Conservation (phyloP, 2,329 filamentous ascomycete genomes). For the Paecilomyces fulvus region DNA sequence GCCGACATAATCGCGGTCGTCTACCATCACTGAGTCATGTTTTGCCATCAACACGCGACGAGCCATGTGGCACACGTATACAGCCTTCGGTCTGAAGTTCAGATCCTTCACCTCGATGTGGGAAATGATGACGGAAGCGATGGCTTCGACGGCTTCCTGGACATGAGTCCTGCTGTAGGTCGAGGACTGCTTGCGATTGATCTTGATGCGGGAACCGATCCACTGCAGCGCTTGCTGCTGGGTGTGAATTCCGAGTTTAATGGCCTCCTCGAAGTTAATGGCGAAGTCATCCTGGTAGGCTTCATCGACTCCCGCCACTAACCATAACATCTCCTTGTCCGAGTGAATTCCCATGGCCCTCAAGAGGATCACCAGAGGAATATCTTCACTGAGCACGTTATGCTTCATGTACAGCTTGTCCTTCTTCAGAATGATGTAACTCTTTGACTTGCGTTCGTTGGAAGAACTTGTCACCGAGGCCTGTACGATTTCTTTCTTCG, state of each 20-base stretch:
- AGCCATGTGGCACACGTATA: constrained; percentile 96
- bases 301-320: constrained; percentile 80
- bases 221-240: constrained; percentile 95
- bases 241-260: constrained; percentile 75
- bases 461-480: constrained; percentile 97
- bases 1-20: constrained; percentile 94
- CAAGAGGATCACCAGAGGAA: constrained; percentile 89
- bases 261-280: constrained; percentile 88
- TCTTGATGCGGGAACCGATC: constrained; percentile 78
- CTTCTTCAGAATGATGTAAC: constrained; percentile 90
- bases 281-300: constrained; percentile 91
- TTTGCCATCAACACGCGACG: constrained; percentile 92
- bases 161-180: constrained; percentile 67
- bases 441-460: constrained; percentile 95
- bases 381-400: constrained; percentile 84
- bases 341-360: constrained; percentile 91
- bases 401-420: constrained; percentile 82
- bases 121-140: constrained; percentile 87
- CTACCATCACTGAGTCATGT: constrained; percentile 79
- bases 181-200: constrained; percentile 58
- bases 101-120: constrained; percentile 86
- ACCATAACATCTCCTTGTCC: constrained; percentile 86
- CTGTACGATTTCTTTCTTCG: constrained; percentile 86
- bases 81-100: constrained; percentile 93
- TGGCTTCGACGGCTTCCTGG: constrained; percentile 84